Evolutionary conservation across 139 green algal species (phyloP).

Genomic region (Coccomyxa sp.): DNA sequence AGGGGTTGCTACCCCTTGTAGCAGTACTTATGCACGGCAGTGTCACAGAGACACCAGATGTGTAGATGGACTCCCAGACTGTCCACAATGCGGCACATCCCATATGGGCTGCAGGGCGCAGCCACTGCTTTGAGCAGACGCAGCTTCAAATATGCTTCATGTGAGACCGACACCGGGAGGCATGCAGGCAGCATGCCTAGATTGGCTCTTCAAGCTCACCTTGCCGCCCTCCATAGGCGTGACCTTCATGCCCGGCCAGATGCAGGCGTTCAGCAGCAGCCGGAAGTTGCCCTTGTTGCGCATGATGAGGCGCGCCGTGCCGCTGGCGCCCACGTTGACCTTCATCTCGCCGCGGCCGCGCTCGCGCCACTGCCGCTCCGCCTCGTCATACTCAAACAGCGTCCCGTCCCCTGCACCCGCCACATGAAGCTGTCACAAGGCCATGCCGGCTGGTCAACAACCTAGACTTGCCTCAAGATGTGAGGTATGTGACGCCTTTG

Average conservation of each 20-base stretch:
- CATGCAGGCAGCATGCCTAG: no score
- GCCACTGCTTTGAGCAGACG: no score
- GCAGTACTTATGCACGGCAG: no score
- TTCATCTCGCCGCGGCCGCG: slow-evolving; percentile 80
- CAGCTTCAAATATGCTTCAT: no score
- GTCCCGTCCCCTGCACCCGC: slow-evolving; percentile 48
- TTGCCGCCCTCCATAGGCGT: slow-evolving; percentile 77
- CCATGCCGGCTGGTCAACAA: neutral
- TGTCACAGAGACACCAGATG: no score
- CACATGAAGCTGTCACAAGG: no score
- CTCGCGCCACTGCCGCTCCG: slow-evolving; percentile 68
- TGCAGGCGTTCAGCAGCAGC: slow-evolving; percentile 87
- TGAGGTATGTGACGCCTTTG: neutral
- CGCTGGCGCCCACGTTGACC: slow-evolving; percentile 49
- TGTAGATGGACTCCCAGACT: no score
- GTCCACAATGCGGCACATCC: no score
- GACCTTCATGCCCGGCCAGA: slow-evolving; percentile 73
- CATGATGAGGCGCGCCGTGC: slow-evolving; percentile 83
- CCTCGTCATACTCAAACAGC: slow-evolving; percentile 78
- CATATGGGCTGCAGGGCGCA: no score
- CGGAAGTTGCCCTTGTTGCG: slow-evolving; percentile 76
- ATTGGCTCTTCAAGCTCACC: slow-evolving; percentile 5
- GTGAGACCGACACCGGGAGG: no score
- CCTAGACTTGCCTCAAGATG: neutral
- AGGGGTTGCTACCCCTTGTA: no score